These are phyloP conservation scores for Anisogramma anomala DNA, from an alignment of 2,329 filamentous ascomycete species.

Conservation along the genomic window DNA sequence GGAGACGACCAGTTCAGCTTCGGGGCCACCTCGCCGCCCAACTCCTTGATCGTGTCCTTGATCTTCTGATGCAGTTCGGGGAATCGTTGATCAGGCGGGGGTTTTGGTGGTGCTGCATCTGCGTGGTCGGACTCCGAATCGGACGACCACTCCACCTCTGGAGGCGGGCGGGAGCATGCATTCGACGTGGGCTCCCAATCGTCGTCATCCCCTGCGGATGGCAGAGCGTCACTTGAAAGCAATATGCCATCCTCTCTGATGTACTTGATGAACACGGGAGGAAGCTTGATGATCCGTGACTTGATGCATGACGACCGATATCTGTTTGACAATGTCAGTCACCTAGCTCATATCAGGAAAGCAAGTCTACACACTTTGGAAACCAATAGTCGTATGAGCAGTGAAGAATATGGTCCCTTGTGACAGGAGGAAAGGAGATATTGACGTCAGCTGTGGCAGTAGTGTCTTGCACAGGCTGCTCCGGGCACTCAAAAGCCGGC, in stretches of 20 bases:
- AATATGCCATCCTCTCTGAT: slow-evolving; percentile 88
- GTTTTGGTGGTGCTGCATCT: slow-evolving; percentile 32
- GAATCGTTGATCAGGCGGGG: slow-evolving; percentile 47
- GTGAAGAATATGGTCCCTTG: slow-evolving; percentile 76
- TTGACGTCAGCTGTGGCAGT: slow-evolving; percentile 14
- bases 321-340: slow-evolving; percentile 28
- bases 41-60: slow-evolving; percentile 62
- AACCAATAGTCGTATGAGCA: slow-evolving; percentile 95
- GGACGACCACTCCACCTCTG: slow-evolving; percentile 32
- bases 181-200: slow-evolving; percentile 35
- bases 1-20: slow-evolving; percentile 97
- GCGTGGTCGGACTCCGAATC: slow-evolving; percentile 43
- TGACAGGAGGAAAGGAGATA: slow-evolving; percentile 71
- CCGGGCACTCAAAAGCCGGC: slow-evolving; percentile 21
- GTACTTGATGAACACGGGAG: slow-evolving; percentile 67
- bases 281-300: slow-evolving; percentile 71
- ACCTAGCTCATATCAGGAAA: background rate
- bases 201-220: slow-evolving; percentile 35
- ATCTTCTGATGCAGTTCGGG: slow-evolving; percentile 66
- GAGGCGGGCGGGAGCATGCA: slow-evolving; percentile 20
- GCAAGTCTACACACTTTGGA: slow-evolving; percentile 56
- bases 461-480: slow-evolving; percentile 15
- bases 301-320: slow-evolving; percentile 76
- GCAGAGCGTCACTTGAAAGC: slow-evolving; percentile 56
- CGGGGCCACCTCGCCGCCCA: slow-evolving; percentile 77